These are phyloP conservation scores for Diplodia sapinea DNA, from an alignment of 2,329 filamentous ascomycete species.

Conservation along the genomic window DNA sequence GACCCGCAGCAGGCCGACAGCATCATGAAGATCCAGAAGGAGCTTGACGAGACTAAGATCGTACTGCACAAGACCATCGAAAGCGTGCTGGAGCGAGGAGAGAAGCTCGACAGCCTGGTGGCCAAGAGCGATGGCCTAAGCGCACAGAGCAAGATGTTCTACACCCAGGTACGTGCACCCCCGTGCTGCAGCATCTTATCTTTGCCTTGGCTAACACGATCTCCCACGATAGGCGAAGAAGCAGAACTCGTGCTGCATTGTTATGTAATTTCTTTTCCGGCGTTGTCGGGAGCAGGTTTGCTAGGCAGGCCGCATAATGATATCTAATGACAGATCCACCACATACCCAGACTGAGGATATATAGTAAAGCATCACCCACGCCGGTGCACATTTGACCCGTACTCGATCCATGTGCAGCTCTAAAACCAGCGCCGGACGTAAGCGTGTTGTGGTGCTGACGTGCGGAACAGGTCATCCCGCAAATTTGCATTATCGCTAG, in stretches of 20 bases:
- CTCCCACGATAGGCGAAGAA: conserved; percentile 58
- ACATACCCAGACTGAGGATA: conserved; percentile 31
- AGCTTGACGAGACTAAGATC: conserved; percentile 97
- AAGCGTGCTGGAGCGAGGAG: conserved; percentile 82
- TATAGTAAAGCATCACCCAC: conserved; percentile 23
- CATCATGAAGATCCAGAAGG: conserved; percentile 94
- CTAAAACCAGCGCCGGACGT: conserved; percentile 8
- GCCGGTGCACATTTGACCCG: conserved; percentile 3
- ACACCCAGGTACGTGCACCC: conserved; percentile 66
- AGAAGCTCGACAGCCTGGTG: conserved; percentile 95
- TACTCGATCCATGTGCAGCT: background rate
- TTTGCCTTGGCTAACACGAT: conserved; percentile 27
- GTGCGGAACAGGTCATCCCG: conserved; percentile 15
- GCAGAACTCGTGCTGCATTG: conserved; percentile 65
- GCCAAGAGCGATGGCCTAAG: conserved; percentile 91
- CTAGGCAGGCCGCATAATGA: conserved; percentile 30
- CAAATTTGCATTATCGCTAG: conserved; percentile 10
- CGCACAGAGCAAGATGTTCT: conserved; percentile 96
- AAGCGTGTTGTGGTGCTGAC: conserved; percentile 2
- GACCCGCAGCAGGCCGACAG: conserved; percentile 88
- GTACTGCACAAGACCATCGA: conserved; percentile 97
- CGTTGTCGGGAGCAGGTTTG: conserved; percentile 25
- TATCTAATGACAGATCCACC: conserved; percentile 30
- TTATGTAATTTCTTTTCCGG: conserved; percentile 52
- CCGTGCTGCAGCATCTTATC: background rate